Percentiles rank a stretch among this genome's conserved stretches.
Conservation (phyloP, 2,329 filamentous ascomycete species). For the Fusarium brevicatenulatum region DNA sequence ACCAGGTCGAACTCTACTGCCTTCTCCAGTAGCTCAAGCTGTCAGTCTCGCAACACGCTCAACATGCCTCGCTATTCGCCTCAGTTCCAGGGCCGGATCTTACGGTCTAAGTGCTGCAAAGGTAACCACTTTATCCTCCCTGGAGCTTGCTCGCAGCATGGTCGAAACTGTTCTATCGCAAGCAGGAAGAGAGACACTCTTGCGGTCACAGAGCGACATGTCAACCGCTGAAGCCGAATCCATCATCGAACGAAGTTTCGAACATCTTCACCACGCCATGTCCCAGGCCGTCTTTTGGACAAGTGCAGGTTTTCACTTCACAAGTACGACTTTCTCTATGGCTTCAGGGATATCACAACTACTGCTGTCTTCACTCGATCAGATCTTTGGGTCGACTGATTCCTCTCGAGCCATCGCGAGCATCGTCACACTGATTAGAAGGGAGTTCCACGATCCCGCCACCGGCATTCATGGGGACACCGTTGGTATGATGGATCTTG, state of each 20-base stretch:
- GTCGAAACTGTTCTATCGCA: slow-evolving; percentile 64
- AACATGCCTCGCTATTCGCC: slow-evolving; percentile 65
- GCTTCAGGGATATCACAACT: slow-evolving; percentile 67
- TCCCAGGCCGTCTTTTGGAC: slow-evolving; percentile 70
- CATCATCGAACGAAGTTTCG: slow-evolving; percentile 65
- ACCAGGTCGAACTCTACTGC: slow-evolving; percentile 62
- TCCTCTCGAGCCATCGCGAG: slow-evolving; percentile 74
- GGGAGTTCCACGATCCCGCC: slow-evolving; percentile 71
- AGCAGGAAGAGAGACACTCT: slow-evolving; percentile 62
- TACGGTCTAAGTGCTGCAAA: slow-evolving; percentile 64
- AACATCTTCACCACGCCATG: slow-evolving; percentile 66
- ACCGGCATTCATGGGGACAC: slow-evolving; percentile 68
- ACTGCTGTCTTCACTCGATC: slow-evolving; percentile 68
- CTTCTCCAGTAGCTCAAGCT: slow-evolving; percentile 64
- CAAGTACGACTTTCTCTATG: slow-evolving; percentile 63
- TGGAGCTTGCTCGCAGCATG: slow-evolving; percentile 65
- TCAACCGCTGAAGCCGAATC: slow-evolving; percentile 64
- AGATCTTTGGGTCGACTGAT: slow-evolving; percentile 75
- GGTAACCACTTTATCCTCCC: slow-evolving; percentile 65
- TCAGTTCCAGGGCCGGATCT: slow-evolving; percentile 62
- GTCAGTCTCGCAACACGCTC: slow-evolving; percentile 71
- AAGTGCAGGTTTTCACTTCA: slow-evolving; percentile 68
- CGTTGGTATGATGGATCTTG: slow-evolving; percentile 69
- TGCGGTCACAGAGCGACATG: slow-evolving; percentile 57
- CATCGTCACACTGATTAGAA: slow-evolving; percentile 71